phyloP scores from a whole-genome alignment of 1,284 basidiomycete species.

The Taiwanofungus camphoratus region DNA sequence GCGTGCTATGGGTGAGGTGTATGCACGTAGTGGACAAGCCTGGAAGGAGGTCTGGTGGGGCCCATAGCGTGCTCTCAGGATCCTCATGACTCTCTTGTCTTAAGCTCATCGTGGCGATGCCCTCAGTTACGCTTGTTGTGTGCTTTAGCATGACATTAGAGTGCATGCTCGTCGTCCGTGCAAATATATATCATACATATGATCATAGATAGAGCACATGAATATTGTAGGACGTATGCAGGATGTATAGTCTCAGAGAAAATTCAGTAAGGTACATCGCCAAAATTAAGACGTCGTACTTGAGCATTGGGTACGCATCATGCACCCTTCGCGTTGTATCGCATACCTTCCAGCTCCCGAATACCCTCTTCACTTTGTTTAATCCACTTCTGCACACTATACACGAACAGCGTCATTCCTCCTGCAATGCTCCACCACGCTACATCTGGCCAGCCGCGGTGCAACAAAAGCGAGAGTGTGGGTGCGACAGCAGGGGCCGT shows the following conservation, averaged over 20 bases:
- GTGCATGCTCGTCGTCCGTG: too few species aligned
- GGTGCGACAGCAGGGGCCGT: conserved; percentile 17
- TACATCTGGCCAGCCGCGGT: conserved; percentile 17
- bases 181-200: too few species aligned
- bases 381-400: conserved; percentile 18
- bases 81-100: too few species aligned
- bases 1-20: conserved; percentile 17
- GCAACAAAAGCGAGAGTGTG: conserved; percentile 14
- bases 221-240: too few species aligned
- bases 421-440: conserved; percentile 23
- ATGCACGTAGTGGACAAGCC: conserved; percentile 16
- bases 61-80: background rate
- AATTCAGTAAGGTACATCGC: too few species aligned
- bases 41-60: conserved; percentile 19
- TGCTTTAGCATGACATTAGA: too few species aligned
- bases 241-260: background rate
- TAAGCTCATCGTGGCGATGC: too few species aligned
- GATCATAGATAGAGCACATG: too few species aligned
- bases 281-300: too few species aligned
- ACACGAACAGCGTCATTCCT: conserved; percentile 16
- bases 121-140: too few species aligned
- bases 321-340: conserved; percentile 21
- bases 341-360: conserved; percentile 20
- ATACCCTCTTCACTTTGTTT: conserved; percentile 19
- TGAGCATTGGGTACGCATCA: background rate